Evolutionary conservation across 139 green algal genomes (phyloP).

Genomic region (Chlorella sp.): DNA sequence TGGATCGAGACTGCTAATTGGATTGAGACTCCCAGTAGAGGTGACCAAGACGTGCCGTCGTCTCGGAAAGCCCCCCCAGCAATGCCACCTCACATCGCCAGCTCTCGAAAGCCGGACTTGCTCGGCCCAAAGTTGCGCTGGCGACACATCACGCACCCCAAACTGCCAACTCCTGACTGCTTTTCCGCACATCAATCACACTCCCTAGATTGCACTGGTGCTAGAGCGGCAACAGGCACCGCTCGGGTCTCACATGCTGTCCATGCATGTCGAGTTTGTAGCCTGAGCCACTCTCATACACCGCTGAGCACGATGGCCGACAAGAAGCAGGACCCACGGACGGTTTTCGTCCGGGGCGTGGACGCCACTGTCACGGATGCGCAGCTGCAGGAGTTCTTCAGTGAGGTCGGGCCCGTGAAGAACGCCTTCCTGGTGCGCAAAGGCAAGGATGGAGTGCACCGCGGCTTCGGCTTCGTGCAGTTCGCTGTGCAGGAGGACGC

Average conservation of each 20-base stretch:
- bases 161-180: neutral
- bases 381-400: conserved; percentile 77
- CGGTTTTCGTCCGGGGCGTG: conserved; percentile 85
- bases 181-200: neutral
- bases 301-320: neutral
- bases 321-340: conserved; percentile 44
- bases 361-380: conserved; percentile 65
- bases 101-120: too few relatives aligned
- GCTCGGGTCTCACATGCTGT: neutral
- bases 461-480: conserved; percentile 88
- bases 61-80: too few relatives aligned
- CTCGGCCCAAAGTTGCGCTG: too few relatives aligned
- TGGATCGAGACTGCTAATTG: too few relatives aligned
- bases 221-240: neutral
- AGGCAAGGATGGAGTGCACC: conserved; percentile 51
- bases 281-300: neutral
- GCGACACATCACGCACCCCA: too few relatives aligned
- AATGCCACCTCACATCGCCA: too few relatives aligned
- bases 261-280: neutral
- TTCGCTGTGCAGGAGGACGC: conserved; percentile 90
- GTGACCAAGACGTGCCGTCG: too few relatives aligned
- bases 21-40: too few relatives aligned
- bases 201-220: too few relatives aligned
- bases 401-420: conserved; percentile 82
- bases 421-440: conserved; percentile 81